Base-by-base conservation (phyloP, 1,139 yeast genomes). In the Magnusiomyces magnusii region DNA sequence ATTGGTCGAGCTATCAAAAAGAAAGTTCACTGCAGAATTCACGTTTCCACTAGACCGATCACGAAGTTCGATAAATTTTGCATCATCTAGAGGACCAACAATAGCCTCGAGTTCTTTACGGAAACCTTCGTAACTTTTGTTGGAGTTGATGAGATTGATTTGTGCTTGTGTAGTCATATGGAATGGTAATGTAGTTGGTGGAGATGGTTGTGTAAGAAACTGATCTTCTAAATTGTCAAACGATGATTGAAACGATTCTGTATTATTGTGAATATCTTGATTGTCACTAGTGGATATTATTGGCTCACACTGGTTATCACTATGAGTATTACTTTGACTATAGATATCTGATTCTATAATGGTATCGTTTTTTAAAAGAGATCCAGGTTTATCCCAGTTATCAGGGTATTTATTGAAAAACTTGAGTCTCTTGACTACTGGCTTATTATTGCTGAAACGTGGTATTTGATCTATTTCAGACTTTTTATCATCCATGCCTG, bases 1-100 rank as follows among this genome's bases (percentile, higher is more conserved):
- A 23, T 17, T 24, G 13, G 51, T n/a, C 13, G 51, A 27, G 9
- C 41, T 55, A 50, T 71, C 73, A 54, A 69, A 65, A 51, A 61
- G 70, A 53, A 64, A 58, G 42, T 70, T 68, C 17, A 72, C 64
- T 17, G 76, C 75, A 2, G 54, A 49, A 31, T 69, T 68, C 28
- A 72, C 62, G 51, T 70, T 62, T 1, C 66, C 67, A n/a, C 62
- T 61, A 1, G 74, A 69, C 21, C 59, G 54, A 1, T 63, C 62
- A 25, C 57, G 53, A 23, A 71, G 62, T 34, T 54, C 25, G 17
- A 56, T 60, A 44, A 64, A 60, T 39, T 54, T 57, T 2, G 56
- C 53, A 19, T 61, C 65, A 34, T 57, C 41, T 24, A 68, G 49
- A 0, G 63, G 61, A 1, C 73, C 73, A 9, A 71, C 59, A 9